Conservation (phyloP, 2,329 filamentous ascomycete species). For the Zymoseptoria crescenta region DNA sequence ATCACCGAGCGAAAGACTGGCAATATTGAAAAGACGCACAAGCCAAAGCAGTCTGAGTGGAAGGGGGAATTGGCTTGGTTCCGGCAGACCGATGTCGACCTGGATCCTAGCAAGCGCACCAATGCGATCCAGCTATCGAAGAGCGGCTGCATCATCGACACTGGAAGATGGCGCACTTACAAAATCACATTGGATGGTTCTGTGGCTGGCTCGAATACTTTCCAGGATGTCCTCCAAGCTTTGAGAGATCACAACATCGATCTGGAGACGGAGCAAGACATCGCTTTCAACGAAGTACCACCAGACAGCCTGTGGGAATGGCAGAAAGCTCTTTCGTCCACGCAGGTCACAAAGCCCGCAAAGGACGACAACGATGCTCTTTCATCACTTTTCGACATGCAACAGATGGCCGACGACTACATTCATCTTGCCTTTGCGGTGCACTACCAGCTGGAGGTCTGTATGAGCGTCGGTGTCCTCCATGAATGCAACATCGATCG, state of each 20-base stretch:
- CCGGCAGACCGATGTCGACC: slow-evolving; percentile 57
- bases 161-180: slow-evolving; percentile 57
- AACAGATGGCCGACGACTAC: slow-evolving; percentile 10
- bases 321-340: slow-evolving; percentile 1
- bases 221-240: slow-evolving; percentile 36
- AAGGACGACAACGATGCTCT: neutral
- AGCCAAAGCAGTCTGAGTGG: slow-evolving; percentile 40
- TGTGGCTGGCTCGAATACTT: slow-evolving; percentile 6
- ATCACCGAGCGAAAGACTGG: slow-evolving; percentile 19
- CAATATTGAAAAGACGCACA: slow-evolving; percentile 33
- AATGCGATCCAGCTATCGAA: slow-evolving; percentile 39
- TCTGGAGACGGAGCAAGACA: slow-evolving; percentile 37
- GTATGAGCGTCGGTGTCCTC: slow-evolving; percentile 70
- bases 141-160: slow-evolving; percentile 48
- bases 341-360: neutral
- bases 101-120: slow-evolving; percentile 15
- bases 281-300: slow-evolving; percentile 32
- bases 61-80: slow-evolving; percentile 51
- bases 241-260: slow-evolving; percentile 67
- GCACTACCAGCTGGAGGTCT: slow-evolving; percentile 87
- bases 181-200: slow-evolving; percentile 39
- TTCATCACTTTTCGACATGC: slow-evolving; percentile 12
- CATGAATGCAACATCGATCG: slow-evolving; percentile 65
- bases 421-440: slow-evolving; percentile 52
- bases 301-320: slow-evolving; percentile 8